Evolutionary conservation across 2,329 filamentous ascomycete genomes (phyloP).

Genomic region (Magnaporthiopsis poae): DNA sequence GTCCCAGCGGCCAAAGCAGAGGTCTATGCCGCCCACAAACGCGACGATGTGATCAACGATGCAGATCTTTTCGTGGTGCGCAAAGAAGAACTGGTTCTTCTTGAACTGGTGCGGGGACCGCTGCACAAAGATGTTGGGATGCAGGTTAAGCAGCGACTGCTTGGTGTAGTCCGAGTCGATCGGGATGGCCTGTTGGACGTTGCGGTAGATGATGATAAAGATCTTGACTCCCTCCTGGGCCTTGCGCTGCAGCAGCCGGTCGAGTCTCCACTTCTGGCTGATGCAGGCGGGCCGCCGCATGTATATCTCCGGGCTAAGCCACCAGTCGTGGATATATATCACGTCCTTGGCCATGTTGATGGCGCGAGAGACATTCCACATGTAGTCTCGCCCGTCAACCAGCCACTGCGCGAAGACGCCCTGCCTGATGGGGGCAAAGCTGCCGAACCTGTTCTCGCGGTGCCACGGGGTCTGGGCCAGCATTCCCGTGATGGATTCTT

Average conservation of each 20-base stretch:
- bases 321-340: constrained; percentile 99
- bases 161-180: constrained; percentile 99
- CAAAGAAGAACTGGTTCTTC: constrained; percentile 99
- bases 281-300: constrained; percentile 88
- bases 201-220: constrained; percentile 94
- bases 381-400: constrained; percentile 92
- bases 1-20: constrained; percentile 96
- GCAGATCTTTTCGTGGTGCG: constrained; percentile 96
- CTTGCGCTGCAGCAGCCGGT: constrained; percentile 85
- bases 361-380: constrained; percentile 97
- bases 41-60: constrained; percentile 92
- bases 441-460: constrained; percentile 74
- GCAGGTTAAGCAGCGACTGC: constrained; percentile 85
- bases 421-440: constrained; percentile 80
- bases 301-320: constrained; percentile 86
- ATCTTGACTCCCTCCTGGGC: constrained; percentile 92
- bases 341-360: constrained; percentile 96
- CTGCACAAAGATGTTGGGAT: constrained; percentile 93
- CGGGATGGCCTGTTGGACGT: constrained; percentile 91
- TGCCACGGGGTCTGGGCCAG: constrained; percentile 73
- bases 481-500: constrained; percentile 87
- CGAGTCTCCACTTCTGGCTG: constrained; percentile 94
- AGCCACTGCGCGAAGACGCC: constrained; percentile 91
- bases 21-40: constrained; percentile 88
- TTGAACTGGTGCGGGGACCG: constrained; percentile 94